phyloP scores from a whole-genome alignment of 306 rosid species.

The Quercus glauca region DNA sequence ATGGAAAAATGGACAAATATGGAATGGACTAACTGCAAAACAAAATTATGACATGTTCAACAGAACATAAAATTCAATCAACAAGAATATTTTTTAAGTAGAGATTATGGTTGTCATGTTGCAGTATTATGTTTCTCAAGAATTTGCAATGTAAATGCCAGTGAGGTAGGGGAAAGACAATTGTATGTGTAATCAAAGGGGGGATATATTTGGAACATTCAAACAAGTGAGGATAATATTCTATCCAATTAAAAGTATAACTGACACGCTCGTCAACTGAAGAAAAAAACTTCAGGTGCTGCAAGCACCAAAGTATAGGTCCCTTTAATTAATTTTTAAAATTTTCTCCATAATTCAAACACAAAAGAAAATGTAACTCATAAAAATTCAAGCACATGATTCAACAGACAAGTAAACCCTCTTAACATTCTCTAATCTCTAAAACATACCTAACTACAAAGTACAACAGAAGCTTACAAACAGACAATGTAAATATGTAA shows the following conservation, averaged over 20 bases:
- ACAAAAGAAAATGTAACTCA: background rate
- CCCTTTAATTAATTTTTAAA: background rate
- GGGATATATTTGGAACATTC: background rate
- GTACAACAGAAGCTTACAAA: background rate
- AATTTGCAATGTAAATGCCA: background rate
- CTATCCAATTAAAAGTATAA: background rate
- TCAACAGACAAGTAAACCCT: background rate
- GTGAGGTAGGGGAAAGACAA: background rate
- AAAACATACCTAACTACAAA: background rate
- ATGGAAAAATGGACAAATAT: background rate
- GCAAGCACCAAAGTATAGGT: background rate
- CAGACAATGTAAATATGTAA: background rate
- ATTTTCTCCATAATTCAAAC: background rate
- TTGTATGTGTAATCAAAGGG: background rate
- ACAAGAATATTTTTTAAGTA: background rate
- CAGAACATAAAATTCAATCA: background rate
- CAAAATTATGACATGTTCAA: background rate
- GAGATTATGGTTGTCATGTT: background rate
- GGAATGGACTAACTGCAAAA: background rate
- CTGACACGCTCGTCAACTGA: background rate
- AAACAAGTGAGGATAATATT: background rate
- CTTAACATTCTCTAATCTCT: background rate
- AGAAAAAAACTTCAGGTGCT: background rate
- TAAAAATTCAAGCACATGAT: background rate
- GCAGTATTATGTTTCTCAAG: background rate